A percentile compares a stretch with the other conserved stretches of the same genome.
Conservation (phyloP, 176 grass and related monocot species). For the Zea luxurians region DNA sequence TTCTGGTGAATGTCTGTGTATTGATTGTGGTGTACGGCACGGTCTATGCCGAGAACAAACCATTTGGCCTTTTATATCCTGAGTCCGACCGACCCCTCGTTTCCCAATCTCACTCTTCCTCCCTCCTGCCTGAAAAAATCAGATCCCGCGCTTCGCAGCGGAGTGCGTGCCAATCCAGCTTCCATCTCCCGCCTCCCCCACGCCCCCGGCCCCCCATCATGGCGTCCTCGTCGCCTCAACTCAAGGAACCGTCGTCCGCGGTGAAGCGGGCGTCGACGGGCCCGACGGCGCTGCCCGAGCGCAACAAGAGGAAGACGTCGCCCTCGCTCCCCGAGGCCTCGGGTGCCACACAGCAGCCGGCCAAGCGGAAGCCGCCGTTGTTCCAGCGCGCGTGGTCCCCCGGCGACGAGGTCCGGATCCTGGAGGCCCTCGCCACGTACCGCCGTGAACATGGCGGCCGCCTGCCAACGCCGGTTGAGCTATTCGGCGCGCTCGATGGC, state of each 20-base stretch:
- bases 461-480: background rate
- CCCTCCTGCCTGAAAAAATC: background rate
- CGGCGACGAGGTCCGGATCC: slow-evolving; percentile 35
- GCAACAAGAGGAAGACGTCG: background rate
- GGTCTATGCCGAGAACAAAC: too few species aligned
- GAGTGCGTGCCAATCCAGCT: background rate
- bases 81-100: background rate
- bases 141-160: background rate
- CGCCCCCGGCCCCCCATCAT: background rate
- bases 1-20: too few species aligned
- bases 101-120: background rate
- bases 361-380: background rate
- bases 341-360: background rate
- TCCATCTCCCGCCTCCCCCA: background rate
- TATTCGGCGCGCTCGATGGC: slow-evolving; percentile 2
- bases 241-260: background rate
- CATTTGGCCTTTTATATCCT: too few species aligned
- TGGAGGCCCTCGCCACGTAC: slow-evolving; percentile 37
- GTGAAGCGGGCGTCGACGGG: background rate
- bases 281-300: background rate
- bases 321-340: background rate
- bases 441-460: background rate
- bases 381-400: slow-evolving; percentile 39
- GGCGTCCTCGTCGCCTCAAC: background rate
- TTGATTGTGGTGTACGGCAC: too few species aligned